Evolutionary conservation across 2,329 filamentous ascomycete genomes (phyloP), one percentile per base, ranked within the genome.

Genomic region (Aureobasidium sp.): DNA sequence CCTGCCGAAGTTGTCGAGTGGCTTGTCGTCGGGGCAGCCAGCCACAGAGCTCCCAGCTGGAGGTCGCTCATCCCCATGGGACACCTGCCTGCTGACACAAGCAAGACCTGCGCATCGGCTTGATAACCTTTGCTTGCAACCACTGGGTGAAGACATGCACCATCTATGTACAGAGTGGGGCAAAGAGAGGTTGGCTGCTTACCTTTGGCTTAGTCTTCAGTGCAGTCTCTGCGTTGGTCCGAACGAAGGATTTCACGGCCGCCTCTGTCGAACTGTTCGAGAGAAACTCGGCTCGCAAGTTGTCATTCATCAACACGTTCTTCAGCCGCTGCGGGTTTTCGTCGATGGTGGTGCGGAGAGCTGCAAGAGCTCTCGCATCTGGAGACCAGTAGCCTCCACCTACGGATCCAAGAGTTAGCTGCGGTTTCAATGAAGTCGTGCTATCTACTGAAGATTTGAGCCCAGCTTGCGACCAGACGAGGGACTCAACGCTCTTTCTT

Each of bases 201-300:
- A 91, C 90, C 84, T 92, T 93, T 5, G 92, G 92, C 70, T 87
- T 87, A 41, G 85, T 93, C 80, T 95, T 96, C 56, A 97, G 79
- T 15, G 91, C 90, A 64, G 84, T 88, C 63, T 86, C 84, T 66
- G 83, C 77, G 69, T 96, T 97, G 67, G 81, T 78, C 20, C 36
- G 48, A 25, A 83, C 80, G 73, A 96, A 96, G 0, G 87, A 88
- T 66, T 84, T 80, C 5, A 94, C 74, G 64, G 83, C 80, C 63
- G 85, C 80, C 61, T 84, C 79, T 56, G 80, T 77, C 61, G 78
- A 73, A 22, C 79, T 75, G 4, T 79, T 79, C 1, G 82, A 81
- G 52, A 93, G 81, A 71, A 92, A 92, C 6, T 80, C 80, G 61
- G 79, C 79, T 64, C 84, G 83, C 70, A 94, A 83, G 0, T 73